These are phyloP conservation scores for Priceomyces haplophilus DNA, from an alignment of 805 yeast species.

Conservation along the genomic window DNA sequence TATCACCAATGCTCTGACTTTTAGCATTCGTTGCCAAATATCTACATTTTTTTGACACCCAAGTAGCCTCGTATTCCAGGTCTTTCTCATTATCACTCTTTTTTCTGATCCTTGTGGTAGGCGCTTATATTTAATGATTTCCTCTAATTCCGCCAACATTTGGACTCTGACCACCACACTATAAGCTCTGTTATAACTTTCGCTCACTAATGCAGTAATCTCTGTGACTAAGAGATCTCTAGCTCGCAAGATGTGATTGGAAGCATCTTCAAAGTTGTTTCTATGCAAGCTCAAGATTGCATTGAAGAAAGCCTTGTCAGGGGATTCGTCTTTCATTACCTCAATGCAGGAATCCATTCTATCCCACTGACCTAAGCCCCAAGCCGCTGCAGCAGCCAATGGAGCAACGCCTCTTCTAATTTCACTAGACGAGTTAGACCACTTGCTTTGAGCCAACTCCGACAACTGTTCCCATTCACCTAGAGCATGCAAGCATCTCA, in stretches of 20 bases:
- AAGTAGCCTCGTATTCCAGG: constrained; percentile 89
- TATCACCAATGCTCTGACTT: constrained; percentile 88
- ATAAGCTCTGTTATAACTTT: constrained; percentile 94
- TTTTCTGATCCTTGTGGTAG: constrained; percentile 81
- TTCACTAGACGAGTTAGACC: constrained; percentile 74
- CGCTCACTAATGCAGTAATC: constrained; percentile 89
- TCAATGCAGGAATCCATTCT: constrained; percentile 86
- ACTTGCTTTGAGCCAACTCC: constrained; percentile 78
- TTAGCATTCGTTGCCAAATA: constrained; percentile 96
- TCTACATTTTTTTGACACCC: constrained; percentile 98
- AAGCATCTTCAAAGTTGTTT: constrained; percentile 79
- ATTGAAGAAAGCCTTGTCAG: constrained; percentile 92
- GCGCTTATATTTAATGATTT: constrained; percentile 83
- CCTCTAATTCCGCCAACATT: constrained; percentile 95
- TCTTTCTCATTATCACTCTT: constrained; percentile 72
- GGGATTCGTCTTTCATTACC: constrained; percentile 88
- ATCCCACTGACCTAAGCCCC: constrained; percentile 98
- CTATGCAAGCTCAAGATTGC: constrained; percentile 85
- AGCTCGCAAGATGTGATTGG: constrained; percentile 74
- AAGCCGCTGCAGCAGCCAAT: constrained; percentile 96
- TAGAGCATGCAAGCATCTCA: constrained; percentile 96
- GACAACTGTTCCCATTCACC: constrained; percentile 97
- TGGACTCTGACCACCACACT: constrained; percentile 96
- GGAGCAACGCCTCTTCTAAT: constrained; percentile 87
- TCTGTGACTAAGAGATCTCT: constrained; percentile 90